Evolutionary conservation across 148 eudicot species (phyloP), one percentile per base, ranked within the genome.

Genomic region (Cornus controversa): DNA sequence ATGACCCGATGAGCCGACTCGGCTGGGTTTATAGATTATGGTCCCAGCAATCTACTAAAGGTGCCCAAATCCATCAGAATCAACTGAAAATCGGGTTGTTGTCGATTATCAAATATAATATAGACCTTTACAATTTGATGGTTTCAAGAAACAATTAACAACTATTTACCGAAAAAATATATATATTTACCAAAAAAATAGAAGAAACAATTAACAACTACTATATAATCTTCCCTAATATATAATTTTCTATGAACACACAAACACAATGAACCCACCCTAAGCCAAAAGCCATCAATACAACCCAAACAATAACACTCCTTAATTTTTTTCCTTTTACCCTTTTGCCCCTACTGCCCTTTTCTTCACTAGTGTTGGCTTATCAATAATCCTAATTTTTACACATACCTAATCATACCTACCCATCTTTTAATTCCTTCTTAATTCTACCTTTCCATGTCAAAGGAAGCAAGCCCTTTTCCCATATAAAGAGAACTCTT

Each of bases 371-470:
- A n/a, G 3, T 20, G 31, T 0, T 0, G 16, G 45, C 8, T 8
- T 26, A 47, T 42, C 16, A 71, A 40, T 40, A 62, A 27, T 66
- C 25, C 45, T 73, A 65, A 9, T 24, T 10, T 25, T 63, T 24
- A 10, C 14, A 63, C 67, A 63, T 23, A 50, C 72, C 36, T 18
- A 31, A 29, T 29, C 47, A 69, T 31, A 42, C 14, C 57, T 50
- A 70, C 71, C 18, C 70, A 4, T 40, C 28, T 57, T 47, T 72
- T 28, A 22, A 22, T 29, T 14, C 70, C 42, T 58, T 50, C 66
- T 66, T 50, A n/a, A n/a, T n/a, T n/a, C n/a, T 85, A 93, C 87
- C 92, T 87, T 83, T 90, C 92, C 84, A 88, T 86, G 66, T 91
- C 87, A 83, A 81, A 75, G 1, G 81, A 36, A 67, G 81, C 81